These are phyloP conservation scores for Fusarium albosuccineum DNA, from an alignment of 2,329 filamentous ascomycete species.

Conservation along the genomic window DNA sequence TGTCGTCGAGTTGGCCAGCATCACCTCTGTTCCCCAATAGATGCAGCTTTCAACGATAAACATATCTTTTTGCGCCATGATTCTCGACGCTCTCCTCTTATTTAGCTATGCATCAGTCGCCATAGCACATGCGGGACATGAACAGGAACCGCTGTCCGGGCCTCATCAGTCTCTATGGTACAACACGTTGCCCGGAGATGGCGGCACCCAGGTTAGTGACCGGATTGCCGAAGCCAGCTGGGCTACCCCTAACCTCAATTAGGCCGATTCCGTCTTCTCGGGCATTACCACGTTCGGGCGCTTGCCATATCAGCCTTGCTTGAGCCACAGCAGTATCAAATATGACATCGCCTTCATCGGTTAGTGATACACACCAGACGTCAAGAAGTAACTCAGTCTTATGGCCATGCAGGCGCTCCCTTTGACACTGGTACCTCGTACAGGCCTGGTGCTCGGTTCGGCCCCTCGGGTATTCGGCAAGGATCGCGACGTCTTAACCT, in stretches of 20 bases:
- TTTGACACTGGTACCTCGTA: slow-evolving; percentile 92
- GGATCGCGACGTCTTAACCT: slow-evolving; percentile 88
- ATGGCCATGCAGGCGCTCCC: slow-evolving; percentile 71
- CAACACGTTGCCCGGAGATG: slow-evolving; percentile 84
- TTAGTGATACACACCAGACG: slow-evolving; percentile 48
- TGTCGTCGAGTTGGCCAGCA: no score
- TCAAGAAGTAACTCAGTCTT: slow-evolving; percentile 8
- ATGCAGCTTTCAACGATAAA: slow-evolving; percentile 11
- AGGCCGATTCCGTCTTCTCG: slow-evolving; percentile 91
- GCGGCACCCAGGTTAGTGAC: slow-evolving; percentile 77
- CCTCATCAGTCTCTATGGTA: slow-evolving; percentile 85
- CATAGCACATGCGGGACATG: slow-evolving; percentile 70
- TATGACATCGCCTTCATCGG: slow-evolving; percentile 91
- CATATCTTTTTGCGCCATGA: slow-evolving; percentile 28
- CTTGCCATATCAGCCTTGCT: slow-evolving; percentile 81
- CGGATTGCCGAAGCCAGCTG: background rate
- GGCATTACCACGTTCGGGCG: slow-evolving; percentile 89
- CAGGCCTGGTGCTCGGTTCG: slow-evolving; percentile 85
- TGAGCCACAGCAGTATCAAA: slow-evolving; percentile 75
- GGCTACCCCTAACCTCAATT: background rate
- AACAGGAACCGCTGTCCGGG: slow-evolving; percentile 73
- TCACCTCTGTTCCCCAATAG: no score
- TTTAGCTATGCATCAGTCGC: slow-evolving; percentile 63
- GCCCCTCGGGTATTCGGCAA: slow-evolving; percentile 86
- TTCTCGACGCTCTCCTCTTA: slow-evolving; percentile 48